These are phyloP conservation scores for Asterochloris sp. DNA, from an alignment of 139 green algal genomes.

Conservation along the genomic window DNA sequence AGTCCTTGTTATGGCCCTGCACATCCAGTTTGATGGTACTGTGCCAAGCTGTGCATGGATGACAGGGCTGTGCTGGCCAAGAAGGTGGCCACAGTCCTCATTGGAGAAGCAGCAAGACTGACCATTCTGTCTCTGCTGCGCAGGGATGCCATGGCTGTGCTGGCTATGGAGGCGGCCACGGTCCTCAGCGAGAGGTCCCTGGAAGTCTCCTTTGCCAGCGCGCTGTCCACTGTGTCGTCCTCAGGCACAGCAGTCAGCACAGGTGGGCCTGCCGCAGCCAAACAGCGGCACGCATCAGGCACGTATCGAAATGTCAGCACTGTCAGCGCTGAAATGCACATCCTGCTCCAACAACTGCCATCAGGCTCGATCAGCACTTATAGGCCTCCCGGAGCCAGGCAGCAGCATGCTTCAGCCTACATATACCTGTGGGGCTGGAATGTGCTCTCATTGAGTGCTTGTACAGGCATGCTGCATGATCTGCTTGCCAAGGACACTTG, in stretches of 20 bases:
- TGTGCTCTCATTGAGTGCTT: too few species aligned
- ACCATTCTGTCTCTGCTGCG: neutral
- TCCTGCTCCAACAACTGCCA: too few species aligned
- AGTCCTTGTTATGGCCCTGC: neutral
- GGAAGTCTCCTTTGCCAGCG: slow-evolving; percentile 56
- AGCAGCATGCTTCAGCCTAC: too few species aligned
- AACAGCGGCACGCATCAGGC: too few species aligned
- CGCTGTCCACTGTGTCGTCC: slow-evolving; percentile 36
- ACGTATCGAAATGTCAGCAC: too few species aligned
- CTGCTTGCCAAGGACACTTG: too few species aligned
- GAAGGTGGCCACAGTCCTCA: slow-evolving; percentile 48
- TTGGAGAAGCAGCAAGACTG: too few species aligned
- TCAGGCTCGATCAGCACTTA: too few species aligned
- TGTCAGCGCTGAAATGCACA: too few species aligned
- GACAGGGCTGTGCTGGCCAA: slow-evolving; percentile 56
- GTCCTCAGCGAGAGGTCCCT: slow-evolving; percentile 41
- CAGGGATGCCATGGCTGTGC: slow-evolving; percentile 47
- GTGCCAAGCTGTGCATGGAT: neutral
- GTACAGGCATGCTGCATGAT: too few species aligned
- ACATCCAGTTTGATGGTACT: neutral
- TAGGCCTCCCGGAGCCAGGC: too few species aligned
- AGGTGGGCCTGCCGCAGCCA: neutral
- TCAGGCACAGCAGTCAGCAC: slow-evolving; percentile 16
- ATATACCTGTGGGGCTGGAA: too few species aligned
- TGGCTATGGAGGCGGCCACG: slow-evolving; percentile 54